Evolutionary conservation across 495 filamentous ascomycete genomes (phyloP), one percentile per base, ranked within the genome.

Genomic region (Astrothelium macrocarpum): DNA sequence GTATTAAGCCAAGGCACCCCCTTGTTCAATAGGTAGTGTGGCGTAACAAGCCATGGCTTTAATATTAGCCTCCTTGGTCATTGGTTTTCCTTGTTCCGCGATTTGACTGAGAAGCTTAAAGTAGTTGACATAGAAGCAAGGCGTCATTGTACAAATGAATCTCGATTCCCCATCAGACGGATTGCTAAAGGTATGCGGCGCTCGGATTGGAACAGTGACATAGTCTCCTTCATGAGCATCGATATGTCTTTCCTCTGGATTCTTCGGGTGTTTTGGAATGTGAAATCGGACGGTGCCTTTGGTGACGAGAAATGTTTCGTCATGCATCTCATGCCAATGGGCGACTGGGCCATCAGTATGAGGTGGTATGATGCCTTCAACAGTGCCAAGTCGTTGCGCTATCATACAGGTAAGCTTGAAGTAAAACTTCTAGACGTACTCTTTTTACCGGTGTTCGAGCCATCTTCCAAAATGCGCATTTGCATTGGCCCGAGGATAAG

Each of bases 111-210:
- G 65, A 34, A 78, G 74, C 73, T 76, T 75, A 69, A 80, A 75
- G 66, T 80, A 77, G 43, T 76, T 74, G 59, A 80, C 72, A 73
- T 76, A 77, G 68, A 76, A 78, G 58, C 75, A 76, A 16, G 79
- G 81, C 59, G 79, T 82, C 62, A 77, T 78, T 1, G 78, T 82
- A 71, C 80, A 82, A 68, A 80, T 78, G 67, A 81, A 79, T 68
- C 76, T 76, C 34, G 77, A 75, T 59, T 79, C 79, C 61, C 78
- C 80, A 23, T 80, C 77, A 20, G 73, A 77, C 31, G 78, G 75
- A 61, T 83, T 81, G 56, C 71, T 77, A 68, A 82, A 81, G 25
- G 77, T 80, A 64, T 81, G 78, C 20, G 80, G 72, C 29, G 77
- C 78, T 18, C 79, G 70, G 18, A 76, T 74, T 7, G 78, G 78